Evolutionary conservation across 2,329 filamentous ascomycete species (phyloP).

Genomic region (Myriangium duriaei): DNA sequence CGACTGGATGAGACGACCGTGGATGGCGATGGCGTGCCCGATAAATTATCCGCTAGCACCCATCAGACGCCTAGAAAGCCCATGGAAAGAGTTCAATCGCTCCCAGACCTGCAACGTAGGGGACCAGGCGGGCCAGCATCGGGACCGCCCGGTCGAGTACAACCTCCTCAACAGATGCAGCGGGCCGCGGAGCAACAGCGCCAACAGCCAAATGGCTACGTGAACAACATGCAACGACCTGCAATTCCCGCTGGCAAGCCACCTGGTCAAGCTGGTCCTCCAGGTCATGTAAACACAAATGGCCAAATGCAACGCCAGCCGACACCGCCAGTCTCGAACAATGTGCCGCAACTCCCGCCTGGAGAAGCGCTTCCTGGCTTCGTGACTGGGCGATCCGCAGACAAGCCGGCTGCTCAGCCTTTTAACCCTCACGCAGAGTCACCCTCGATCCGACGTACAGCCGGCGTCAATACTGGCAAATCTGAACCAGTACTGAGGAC

Average conservation of each 20-base stretch:
- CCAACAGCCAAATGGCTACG: background rate
- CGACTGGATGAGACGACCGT: slow-evolving; percentile 33
- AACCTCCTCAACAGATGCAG: slow-evolving; percentile 10
- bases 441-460: slow-evolving; percentile 79
- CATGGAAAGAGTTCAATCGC: slow-evolving; percentile 14
- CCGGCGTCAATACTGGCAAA: slow-evolving; percentile 68
- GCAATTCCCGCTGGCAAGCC: background rate
- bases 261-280: slow-evolving; percentile 21
- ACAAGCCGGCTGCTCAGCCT: slow-evolving; percentile 18
- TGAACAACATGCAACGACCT: background rate
- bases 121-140: slow-evolving; percentile 14
- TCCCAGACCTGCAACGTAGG: slow-evolving; percentile 3
- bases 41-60: slow-evolving; percentile 13
- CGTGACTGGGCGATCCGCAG: slow-evolving; percentile 30
- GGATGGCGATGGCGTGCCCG: slow-evolving; percentile 13
- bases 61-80: slow-evolving; percentile 15
- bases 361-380: slow-evolving; percentile 30
- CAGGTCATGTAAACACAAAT: slow-evolving; percentile 12
- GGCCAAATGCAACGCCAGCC: slow-evolving; percentile 6
- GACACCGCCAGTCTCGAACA: slow-evolving; percentile 8
- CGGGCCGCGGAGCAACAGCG: slow-evolving; percentile 13
- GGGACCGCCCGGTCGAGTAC: slow-evolving; percentile 8
- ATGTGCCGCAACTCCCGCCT: slow-evolving; percentile 14
- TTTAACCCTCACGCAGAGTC: slow-evolving; percentile 39
- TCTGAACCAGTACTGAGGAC: slow-evolving; percentile 58